A percentile compares a stretch with the other conserved stretches of the same genome.
Evolutionary conservation across 192 early-diverging fungal genomes (phyloP).

Genomic region (Mortierella antarctica): DNA sequence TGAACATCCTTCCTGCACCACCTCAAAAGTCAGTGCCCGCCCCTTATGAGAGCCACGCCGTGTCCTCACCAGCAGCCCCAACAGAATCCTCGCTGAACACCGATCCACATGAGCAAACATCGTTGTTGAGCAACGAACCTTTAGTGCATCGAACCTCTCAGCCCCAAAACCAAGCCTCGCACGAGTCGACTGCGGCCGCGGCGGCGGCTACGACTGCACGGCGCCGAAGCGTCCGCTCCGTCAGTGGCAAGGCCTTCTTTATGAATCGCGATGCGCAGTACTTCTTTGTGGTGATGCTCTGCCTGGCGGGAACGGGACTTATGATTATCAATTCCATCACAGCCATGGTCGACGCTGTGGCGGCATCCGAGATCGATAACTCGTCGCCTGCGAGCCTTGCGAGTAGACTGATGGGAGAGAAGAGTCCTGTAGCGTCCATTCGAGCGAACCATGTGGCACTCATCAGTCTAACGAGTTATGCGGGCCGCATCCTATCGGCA

Average conservation of each 20-base stretch:
- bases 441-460: slow-evolving; percentile 29
- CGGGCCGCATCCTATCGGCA: slow-evolving; percentile 10
- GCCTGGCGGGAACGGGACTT: slow-evolving; percentile 34
- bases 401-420: neutral
- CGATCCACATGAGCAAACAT: slow-evolving; percentile 1
- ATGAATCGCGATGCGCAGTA: slow-evolving; percentile 38
- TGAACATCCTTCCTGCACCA: slow-evolving; percentile 20
- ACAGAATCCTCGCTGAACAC: neutral
- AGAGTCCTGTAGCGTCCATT: slow-evolving; percentile 20
- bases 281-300: slow-evolving; percentile 36
- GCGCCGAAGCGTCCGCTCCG: neutral
- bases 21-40: neutral
- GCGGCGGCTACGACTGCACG: neutral
- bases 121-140: slow-evolving; percentile 11
- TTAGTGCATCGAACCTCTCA: neutral
- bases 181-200: neutral
- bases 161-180: neutral
- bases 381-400: neutral
- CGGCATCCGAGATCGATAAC: slow-evolving; percentile 3
- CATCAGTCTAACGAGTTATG: slow-evolving; percentile 46
- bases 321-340: slow-evolving; percentile 53
- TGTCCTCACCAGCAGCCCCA: neutral
- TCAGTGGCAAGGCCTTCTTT: slow-evolving; percentile 39
- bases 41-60: neutral
- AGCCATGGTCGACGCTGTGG: slow-evolving; percentile 38